phyloP scores from a whole-genome alignment of 2,329 filamentous ascomycete genomes.

The Ascochyta rabiei region DNA sequence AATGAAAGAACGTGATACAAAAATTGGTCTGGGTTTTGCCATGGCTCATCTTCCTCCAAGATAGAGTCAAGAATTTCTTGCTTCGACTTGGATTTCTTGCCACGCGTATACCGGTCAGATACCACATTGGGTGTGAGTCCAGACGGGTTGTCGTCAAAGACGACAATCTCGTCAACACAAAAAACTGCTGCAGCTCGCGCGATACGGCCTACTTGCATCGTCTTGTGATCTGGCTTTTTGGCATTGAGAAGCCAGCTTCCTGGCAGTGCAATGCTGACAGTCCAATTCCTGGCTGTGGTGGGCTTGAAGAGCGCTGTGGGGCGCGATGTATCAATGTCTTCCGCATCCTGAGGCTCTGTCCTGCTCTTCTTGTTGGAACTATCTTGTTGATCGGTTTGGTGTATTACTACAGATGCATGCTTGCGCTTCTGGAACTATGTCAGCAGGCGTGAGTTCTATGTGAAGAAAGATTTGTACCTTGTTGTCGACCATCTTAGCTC shows the following conservation, averaged over 20 bases:
- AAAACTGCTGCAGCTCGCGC: slow-evolving; percentile 84
- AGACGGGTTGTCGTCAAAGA: slow-evolving; percentile 74
- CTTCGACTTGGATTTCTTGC: slow-evolving; percentile 40
- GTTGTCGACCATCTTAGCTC: slow-evolving; percentile 12
- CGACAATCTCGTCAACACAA: slow-evolving; percentile 80
- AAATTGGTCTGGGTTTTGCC: slow-evolving; percentile 78
- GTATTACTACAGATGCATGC: slow-evolving; percentile 24
- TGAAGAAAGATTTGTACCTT: background rate
- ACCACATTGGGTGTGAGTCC: slow-evolving; percentile 32
- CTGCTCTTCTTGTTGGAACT: slow-evolving; percentile 28
- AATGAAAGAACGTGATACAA: slow-evolving; percentile 79
- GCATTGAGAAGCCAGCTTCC: slow-evolving; percentile 72
- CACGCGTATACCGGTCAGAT: slow-evolving; percentile 27
- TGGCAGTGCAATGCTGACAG: slow-evolving; percentile 77
- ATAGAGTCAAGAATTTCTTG: slow-evolving; percentile 47
- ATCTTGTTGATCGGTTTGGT: slow-evolving; percentile 20
- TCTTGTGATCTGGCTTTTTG: slow-evolving; percentile 76
- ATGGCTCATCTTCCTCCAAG: slow-evolving; percentile 57
- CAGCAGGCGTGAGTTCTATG: background rate
- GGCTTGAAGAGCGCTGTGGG: slow-evolving; percentile 73
- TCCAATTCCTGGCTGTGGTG: slow-evolving; percentile 69
- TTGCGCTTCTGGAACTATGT: slow-evolving; percentile 30
- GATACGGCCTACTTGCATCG: slow-evolving; percentile 73
- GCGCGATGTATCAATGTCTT: slow-evolving; percentile 63
- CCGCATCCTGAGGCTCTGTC: slow-evolving; percentile 14